Base-by-base conservation (phyloP, 129 eudicot species). In the Pulicaria dysenterica region DNA sequence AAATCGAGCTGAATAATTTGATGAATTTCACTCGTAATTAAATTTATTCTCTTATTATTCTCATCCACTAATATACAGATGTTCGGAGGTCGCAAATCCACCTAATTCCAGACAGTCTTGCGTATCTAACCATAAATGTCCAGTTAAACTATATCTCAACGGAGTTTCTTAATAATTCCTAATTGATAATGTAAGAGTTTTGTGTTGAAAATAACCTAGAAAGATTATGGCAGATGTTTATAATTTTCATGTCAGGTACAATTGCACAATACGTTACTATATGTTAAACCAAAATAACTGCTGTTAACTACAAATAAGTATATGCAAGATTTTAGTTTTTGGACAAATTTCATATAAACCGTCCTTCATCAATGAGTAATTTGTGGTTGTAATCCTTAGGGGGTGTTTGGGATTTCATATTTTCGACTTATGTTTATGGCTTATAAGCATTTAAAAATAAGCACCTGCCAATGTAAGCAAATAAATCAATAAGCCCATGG, bases 181-280 rank as follows among this genome's bases (percentile, higher is more conserved):
- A 19, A 62, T 48, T 62, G 41, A 36, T 73, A 36, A 51, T 73
- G 16, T 48, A 14, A n/a, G 48, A 11, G 19, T 72, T 70, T 0
- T 38, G 3, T 38, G 3, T 37, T 24, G 54, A 70, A 38, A 34
- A 43, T 41, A 56, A 36, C 5, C 10, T 50, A 8, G 45, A 60
- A 51, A 58, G 8, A 67, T 67, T 43, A 31, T 67, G 67, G 56
- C 8, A 24, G 67, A 24, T 43, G 64, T 31, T 44, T 58, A 44
- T 13, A 24, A 16, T 6, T 56, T n/a, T 24, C 36, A 42, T 42
- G 66, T 38, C 42, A 48, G 61, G 41, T 37, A 73, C 46, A 56
- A 7, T 31, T 36, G n/a, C 38, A 31, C 9, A 58, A 2, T 31
- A 42, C 6, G 40, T 58, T 10, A 58, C 1, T 58, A 1, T 17